A percentile compares a stretch with the other conserved stretches of the same genome.
These are phyloP conservation scores for Colletotrichum somersetense DNA, from an alignment of 2,329 filamentous ascomycete genomes.

Conservation along the genomic window DNA sequence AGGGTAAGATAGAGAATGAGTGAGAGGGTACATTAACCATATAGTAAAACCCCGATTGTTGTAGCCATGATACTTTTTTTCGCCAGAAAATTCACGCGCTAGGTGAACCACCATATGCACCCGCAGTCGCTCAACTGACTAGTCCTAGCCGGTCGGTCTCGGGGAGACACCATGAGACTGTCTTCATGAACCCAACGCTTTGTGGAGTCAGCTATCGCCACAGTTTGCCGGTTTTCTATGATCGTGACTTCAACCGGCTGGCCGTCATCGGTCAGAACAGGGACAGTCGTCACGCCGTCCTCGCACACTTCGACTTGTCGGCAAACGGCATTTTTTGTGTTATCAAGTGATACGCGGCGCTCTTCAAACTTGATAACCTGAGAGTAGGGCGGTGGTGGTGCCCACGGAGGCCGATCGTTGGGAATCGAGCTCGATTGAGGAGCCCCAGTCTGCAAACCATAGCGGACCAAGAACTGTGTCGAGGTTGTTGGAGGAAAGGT, in stretches of 20 bases:
- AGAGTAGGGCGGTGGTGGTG: constrained; percentile 58
- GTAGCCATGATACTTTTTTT: background rate
- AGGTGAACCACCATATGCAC: constrained; percentile 67
- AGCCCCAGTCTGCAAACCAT: constrained; percentile 19
- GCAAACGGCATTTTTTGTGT: constrained; percentile 57
- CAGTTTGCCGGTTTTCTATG: constrained; percentile 51
- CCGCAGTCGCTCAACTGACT: constrained; percentile 63
- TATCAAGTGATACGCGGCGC: constrained; percentile 56
- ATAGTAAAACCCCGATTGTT: constrained; percentile 4
- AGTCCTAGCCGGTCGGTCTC: constrained; percentile 30
- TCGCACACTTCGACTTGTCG: constrained; percentile 61
- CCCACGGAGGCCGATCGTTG: constrained; percentile 17
- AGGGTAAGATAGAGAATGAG: background rate
- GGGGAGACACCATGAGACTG: constrained; percentile 24
- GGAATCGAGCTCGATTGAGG: background rate
- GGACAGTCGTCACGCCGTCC: constrained; percentile 53
- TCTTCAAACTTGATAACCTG: constrained; percentile 68
- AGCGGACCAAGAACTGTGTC: constrained; percentile 33
- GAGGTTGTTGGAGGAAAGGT: constrained; percentile 39
- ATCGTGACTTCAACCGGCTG: constrained; percentile 59
- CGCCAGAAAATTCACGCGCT: background rate
- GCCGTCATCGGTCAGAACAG: constrained; percentile 53
- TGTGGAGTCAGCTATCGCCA: constrained; percentile 32
- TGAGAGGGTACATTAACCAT: constrained; percentile 12
- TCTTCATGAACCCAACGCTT: constrained; percentile 39